Evolutionary conservation across 2,329 filamentous ascomycete genomes (phyloP).

Genomic region (Tolypocladium ovalisporum): DNA sequence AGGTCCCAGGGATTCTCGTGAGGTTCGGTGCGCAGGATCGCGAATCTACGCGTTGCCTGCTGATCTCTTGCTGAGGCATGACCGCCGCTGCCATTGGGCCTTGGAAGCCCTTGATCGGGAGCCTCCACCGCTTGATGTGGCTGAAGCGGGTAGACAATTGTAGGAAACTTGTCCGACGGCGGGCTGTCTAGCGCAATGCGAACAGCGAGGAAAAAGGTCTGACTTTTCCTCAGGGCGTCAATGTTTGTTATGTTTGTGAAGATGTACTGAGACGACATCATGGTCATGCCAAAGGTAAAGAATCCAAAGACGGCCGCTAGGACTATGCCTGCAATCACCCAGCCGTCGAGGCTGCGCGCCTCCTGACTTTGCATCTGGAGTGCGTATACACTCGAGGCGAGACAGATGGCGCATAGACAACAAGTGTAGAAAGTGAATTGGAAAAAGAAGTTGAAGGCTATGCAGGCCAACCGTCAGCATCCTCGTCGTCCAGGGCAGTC

Average conservation of each 20-base stretch:
- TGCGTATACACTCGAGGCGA: slow-evolving; percentile 55
- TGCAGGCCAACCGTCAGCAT: background rate
- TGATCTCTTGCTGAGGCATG: slow-evolving; percentile 23
- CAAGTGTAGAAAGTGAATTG: slow-evolving; percentile 72
- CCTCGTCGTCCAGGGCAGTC: background rate
- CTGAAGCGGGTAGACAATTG: slow-evolving; percentile 48
- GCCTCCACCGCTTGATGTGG: background rate
- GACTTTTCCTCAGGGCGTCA: slow-evolving; percentile 57
- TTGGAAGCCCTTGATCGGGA: slow-evolving; percentile 12
- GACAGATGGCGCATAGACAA: slow-evolving; percentile 52
- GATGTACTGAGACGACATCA: slow-evolving; percentile 59
- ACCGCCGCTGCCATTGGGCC: slow-evolving; percentile 7
- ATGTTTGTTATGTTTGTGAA: slow-evolving; percentile 73
- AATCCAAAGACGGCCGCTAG: slow-evolving; percentile 63
- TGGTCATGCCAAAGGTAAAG: slow-evolving; percentile 70
- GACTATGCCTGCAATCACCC: slow-evolving; percentile 56
- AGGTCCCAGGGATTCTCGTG: slow-evolving; percentile 84
- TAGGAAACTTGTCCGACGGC: slow-evolving; percentile 30
- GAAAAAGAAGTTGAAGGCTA: slow-evolving; percentile 81
- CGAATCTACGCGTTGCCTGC: slow-evolving; percentile 57
- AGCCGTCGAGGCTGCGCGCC: slow-evolving; percentile 35
- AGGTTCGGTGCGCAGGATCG: slow-evolving; percentile 60
- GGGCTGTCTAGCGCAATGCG: slow-evolving; percentile 45
- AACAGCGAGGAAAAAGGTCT: slow-evolving; percentile 64
- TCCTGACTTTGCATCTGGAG: slow-evolving; percentile 41